These are phyloP conservation scores for Verbascum thapsus DNA, from an alignment of 257 asterid species.

Conservation along the genomic window DNA sequence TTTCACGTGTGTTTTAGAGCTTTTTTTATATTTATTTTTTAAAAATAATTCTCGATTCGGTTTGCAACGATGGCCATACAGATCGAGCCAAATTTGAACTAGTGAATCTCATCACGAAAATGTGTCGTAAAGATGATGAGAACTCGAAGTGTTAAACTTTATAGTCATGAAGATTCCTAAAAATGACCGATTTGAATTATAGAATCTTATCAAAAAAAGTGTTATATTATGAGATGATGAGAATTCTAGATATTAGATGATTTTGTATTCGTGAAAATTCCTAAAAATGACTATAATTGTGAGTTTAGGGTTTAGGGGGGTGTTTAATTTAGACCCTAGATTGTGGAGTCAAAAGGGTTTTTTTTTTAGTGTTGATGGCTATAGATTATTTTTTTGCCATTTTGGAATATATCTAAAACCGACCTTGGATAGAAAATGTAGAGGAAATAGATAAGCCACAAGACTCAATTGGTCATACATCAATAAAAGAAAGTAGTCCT, in stretches of 20 bases:
- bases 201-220: no score
- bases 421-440: slow-evolving; percentile 11
- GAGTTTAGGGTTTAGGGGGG: background rate
- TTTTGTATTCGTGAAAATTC: no score
- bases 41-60: slow-evolving; percentile 11
- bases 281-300: background rate
- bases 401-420: slow-evolving; percentile 23
- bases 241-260: no score
- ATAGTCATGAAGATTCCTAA: no score
- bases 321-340: slow-evolving; percentile 36
- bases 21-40: slow-evolving; percentile 2
- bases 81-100: background rate
- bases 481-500: slow-evolving; percentile 35
- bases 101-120: no score
- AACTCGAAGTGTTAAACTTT: no score
- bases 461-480: slow-evolving; percentile 18
- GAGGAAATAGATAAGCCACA: background rate
- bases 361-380: slow-evolving; percentile 22
- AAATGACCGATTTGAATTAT: no score
- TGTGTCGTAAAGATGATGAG: no score
- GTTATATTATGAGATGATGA: no score
- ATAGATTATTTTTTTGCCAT: slow-evolving; percentile 14
- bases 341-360: slow-evolving; percentile 38
- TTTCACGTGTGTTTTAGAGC: background rate
- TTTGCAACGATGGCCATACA: slow-evolving; percentile 20